These are phyloP conservation scores for Alopecurus myosuroides DNA, from an alignment of 176 grass and related monocot species.

Conservation along the genomic window DNA sequence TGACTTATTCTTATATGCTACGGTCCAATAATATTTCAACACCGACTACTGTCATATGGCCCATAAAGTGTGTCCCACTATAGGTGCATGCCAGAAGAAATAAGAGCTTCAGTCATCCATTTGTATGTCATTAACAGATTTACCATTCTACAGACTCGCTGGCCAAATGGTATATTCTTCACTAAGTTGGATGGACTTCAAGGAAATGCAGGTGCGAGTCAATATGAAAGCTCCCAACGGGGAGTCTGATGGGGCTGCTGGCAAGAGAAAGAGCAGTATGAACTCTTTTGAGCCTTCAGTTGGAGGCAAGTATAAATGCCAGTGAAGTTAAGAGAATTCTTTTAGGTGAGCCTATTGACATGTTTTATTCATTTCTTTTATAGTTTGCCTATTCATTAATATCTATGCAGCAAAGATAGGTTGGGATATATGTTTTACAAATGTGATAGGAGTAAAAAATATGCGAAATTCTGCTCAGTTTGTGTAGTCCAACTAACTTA, in stretches of 20 bases:
- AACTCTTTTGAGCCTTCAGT: conserved; percentile 56
- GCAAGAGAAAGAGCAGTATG: conserved; percentile 24
- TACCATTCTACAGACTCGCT: conserved; percentile 50
- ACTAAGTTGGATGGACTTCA: conserved; percentile 68
- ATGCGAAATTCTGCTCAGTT: not conserved
- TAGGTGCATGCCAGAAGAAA: not conserved
- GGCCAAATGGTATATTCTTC: conserved; percentile 90
- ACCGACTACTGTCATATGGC: not conserved
- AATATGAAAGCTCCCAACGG: conserved; percentile 30
- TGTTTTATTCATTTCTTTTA: not conserved
- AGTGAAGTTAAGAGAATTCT: conserved; percentile 94
- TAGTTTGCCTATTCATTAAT: conserved; percentile 7
- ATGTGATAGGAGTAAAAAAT: conserved; percentile 7
- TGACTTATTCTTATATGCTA: not conserved
- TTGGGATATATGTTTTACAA: not conserved
- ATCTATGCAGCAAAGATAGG: not conserved
- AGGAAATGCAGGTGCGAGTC: conserved; percentile 32
- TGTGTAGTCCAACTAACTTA: not conserved
- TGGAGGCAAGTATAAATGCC: conserved; percentile 90
- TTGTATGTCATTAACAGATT: conserved; percentile 23
- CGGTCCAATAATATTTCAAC: not conserved
- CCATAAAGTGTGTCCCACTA: not conserved
- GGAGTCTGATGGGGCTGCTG: conserved; percentile 34
- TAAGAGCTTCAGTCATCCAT: not conserved
- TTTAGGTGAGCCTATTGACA: too few species aligned